phyloP scores from a whole-genome alignment of 495 filamentous ascomycete genomes.

The Amphirosellinia nigrospora region DNA sequence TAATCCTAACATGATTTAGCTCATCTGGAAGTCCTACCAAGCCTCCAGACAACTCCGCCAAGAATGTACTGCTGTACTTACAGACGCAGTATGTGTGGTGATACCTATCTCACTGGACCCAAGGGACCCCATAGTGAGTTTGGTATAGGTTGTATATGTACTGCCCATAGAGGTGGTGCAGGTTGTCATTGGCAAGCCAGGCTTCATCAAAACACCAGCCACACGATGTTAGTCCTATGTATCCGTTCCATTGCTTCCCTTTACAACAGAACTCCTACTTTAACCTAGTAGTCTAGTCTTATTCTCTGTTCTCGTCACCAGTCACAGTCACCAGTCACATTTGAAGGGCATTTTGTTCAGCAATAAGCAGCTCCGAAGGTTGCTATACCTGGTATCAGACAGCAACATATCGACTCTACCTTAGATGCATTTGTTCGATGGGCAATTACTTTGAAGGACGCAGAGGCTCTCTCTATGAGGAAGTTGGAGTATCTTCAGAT shows the following conservation, averaged over 20 bases:
- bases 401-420: neutral
- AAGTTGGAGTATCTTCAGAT: neutral
- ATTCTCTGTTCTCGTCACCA: neutral
- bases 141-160: neutral
- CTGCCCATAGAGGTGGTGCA: neutral
- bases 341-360: neutral
- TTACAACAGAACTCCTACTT: neutral
- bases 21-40: slow-evolving; percentile 18
- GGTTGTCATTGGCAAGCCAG: slow-evolving; percentile 6
- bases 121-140: neutral
- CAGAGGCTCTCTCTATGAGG: neutral
- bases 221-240: slow-evolving; percentile 18
- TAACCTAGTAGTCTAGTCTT: neutral
- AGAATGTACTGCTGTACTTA: neutral
- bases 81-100: no score
- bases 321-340: neutral
- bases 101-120: neutral
- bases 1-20: neutral
- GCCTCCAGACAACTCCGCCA: neutral
- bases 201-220: slow-evolving; percentile 7
- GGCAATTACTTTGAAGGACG: neutral
- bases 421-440: neutral
- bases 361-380: neutral
- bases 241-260: slow-evolving; percentile 12
- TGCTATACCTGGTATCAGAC: slow-evolving; percentile 21